These are phyloP conservation scores for Pseudopyrenochaeta lycopersici DNA, from an alignment of 2,329 filamentous ascomycete species.

Conservation along the genomic window DNA sequence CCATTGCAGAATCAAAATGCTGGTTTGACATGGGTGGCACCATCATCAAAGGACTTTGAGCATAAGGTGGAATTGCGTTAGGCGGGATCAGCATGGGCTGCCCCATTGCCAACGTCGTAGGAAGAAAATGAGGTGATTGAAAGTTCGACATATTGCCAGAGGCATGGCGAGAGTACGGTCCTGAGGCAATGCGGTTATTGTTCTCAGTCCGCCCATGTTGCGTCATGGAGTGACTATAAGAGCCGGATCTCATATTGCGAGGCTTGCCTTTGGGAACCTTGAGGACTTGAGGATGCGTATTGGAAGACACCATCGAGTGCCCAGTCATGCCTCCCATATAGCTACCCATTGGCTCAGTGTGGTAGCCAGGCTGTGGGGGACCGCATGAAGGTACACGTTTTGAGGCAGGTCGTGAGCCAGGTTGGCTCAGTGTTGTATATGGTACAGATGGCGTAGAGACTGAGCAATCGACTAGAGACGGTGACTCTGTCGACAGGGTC, in stretches of 20 bases:
- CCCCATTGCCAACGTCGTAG: slow-evolving; percentile 18
- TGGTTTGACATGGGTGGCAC: slow-evolving; percentile 18
- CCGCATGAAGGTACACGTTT: slow-evolving; percentile 4
- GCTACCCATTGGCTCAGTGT: slow-evolving; percentile 6
- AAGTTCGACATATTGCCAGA: slow-evolving; percentile 15
- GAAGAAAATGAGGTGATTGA: slow-evolving; percentile 23
- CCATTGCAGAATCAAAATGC: slow-evolving; percentile 16
- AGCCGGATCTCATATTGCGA: slow-evolving; percentile 16
- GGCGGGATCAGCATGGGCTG: slow-evolving; percentile 15
- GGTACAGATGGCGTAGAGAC: background rate
- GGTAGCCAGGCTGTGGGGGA: slow-evolving; percentile 1
- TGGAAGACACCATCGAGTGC: slow-evolving; percentile 10
- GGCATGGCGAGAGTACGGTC: slow-evolving; percentile 19
- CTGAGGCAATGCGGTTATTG: slow-evolving; percentile 18
- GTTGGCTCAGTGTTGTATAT: background rate
- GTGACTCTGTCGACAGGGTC: slow-evolving; percentile 16
- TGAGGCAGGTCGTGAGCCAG: background rate
- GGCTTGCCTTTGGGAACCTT: slow-evolving; percentile 17
- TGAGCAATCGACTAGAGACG: background rate
- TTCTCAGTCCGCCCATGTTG: slow-evolving; percentile 30
- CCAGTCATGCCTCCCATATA: slow-evolving; percentile 1
- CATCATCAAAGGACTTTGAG: slow-evolving; percentile 15
- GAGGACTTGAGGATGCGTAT: slow-evolving; percentile 12
- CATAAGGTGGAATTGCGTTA: slow-evolving; percentile 19
- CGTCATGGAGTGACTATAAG: slow-evolving; percentile 11